Conservation (phyloP, 345 rosid species). For the Mangifera indica region DNA sequence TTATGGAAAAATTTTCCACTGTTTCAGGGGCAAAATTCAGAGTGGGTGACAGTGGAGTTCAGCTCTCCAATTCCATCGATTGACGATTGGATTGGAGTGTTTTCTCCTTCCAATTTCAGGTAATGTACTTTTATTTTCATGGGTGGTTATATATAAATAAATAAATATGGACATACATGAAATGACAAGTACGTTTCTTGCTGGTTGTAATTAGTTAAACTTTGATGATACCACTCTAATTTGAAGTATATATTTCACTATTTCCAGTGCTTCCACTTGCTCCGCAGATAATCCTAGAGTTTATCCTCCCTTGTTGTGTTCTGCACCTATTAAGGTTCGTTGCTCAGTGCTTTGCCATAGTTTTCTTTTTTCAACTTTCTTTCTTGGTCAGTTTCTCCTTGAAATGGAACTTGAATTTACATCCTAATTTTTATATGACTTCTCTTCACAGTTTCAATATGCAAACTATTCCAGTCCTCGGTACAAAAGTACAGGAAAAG, state of each 20-base stretch:
- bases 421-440: background rate
- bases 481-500: conserved; percentile 50
- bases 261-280: conserved; percentile 58
- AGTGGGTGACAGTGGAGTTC: conserved; percentile 50
- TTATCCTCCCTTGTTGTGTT: conserved; percentile 50
- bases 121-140: conserved; percentile 15
- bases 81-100: conserved; percentile 81
- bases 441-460: conserved; percentile 50
- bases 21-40: conserved; percentile 55
- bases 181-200: background rate
- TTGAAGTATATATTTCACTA: background rate
- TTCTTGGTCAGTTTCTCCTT: conserved; percentile 1
- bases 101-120: conserved; percentile 78
- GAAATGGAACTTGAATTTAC: conserved; percentile 2
- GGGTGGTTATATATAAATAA: background rate
- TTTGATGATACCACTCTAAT: conserved; percentile 3
- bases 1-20: background rate
- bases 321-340: conserved; percentile 72
- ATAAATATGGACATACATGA: background rate
- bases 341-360: background rate
- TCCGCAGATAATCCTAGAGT: conserved; percentile 39
- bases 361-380: background rate
- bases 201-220: background rate
- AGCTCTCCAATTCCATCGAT: conserved; percentile 47
- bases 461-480: conserved; percentile 57